phyloP scores from a whole-genome alignment of 192 early-diverging fungal species.

The Umbelopsis vinacea region DNA sequence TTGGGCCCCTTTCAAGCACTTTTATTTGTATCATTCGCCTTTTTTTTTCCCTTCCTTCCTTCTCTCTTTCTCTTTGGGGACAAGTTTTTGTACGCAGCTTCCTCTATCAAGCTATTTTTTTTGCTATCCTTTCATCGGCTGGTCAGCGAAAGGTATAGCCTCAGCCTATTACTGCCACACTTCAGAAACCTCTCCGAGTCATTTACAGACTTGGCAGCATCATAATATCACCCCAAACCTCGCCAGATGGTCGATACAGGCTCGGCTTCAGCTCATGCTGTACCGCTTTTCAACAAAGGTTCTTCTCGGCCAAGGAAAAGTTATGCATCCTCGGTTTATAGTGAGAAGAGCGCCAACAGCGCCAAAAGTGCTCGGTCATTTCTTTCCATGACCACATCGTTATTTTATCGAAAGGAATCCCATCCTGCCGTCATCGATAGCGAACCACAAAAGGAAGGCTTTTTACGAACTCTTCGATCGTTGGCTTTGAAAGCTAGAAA shows the following conservation, averaged over 20 bases:
- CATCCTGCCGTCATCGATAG: constrained; percentile 5
- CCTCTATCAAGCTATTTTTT: too few relatives aligned
- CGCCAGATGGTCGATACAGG: constrained; percentile 4
- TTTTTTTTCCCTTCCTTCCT: constrained; percentile 11
- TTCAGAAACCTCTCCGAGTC: too few relatives aligned
- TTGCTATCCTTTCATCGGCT: too few relatives aligned
- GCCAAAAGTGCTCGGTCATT: constrained; percentile 36
- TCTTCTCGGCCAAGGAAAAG: constrained; percentile 22
- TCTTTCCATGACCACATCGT: constrained; percentile 24
- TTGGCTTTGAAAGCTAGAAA: constrained; percentile 16
- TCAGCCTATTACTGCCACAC: too few relatives aligned
- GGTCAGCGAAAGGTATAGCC: too few relatives aligned
- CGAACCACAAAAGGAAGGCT: not conserved
- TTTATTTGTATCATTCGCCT: constrained; percentile 22
- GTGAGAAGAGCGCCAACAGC: constrained; percentile 40
- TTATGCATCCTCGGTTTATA: constrained; percentile 36
- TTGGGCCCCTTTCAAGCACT: constrained; percentile 14
- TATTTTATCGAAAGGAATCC: constrained; percentile 3
- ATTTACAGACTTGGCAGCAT: not conserved
- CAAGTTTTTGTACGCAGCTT: not conserved
- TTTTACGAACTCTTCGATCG: constrained; percentile 2
- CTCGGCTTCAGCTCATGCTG: not conserved
- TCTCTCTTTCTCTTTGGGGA: constrained; percentile 3
- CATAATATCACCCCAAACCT: constrained; percentile 3
- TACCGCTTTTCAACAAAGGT: constrained; percentile 18